Conservation (phyloP, 78 protist species). For the Dictyostelium capitatum region DNA sequence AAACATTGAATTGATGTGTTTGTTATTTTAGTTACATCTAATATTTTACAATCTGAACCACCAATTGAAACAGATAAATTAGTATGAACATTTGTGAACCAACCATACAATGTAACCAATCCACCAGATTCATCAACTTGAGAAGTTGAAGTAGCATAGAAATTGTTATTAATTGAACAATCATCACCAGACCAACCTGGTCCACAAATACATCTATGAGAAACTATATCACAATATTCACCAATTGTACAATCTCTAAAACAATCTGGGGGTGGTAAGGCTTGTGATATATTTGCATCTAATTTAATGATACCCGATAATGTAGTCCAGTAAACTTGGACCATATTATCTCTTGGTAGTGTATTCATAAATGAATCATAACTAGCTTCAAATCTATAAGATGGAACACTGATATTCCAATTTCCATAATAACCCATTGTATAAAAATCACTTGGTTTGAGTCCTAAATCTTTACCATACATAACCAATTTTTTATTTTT, state of each 20-base stretch:
- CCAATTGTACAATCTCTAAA: neutral
- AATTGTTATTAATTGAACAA: neutral
- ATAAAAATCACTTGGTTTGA: neutral
- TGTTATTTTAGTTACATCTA: neutral
- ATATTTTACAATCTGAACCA: neutral
- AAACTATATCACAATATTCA: neutral
- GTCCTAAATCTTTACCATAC: neutral
- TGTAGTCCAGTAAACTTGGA: neutral
- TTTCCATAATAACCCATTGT: neutral
- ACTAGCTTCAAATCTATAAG: neutral
- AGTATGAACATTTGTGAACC: neutral
- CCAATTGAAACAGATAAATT: neutral
- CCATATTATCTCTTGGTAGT: neutral
- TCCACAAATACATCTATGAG: neutral
- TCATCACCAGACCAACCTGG: slow-evolving; percentile 1
- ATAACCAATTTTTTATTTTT: neutral
- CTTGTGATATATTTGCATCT: neutral
- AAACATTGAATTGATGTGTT: neutral
- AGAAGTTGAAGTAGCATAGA: neutral
- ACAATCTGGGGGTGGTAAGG: neutral
- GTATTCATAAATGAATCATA: neutral
- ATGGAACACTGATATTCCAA: neutral
- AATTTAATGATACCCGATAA: neutral
- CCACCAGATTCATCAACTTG: neutral
- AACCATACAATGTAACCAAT: neutral